These are phyloP conservation scores for Suhomyces tanzawaensis DNA, from an alignment of 805 yeast species.

Conservation along the genomic window DNA sequence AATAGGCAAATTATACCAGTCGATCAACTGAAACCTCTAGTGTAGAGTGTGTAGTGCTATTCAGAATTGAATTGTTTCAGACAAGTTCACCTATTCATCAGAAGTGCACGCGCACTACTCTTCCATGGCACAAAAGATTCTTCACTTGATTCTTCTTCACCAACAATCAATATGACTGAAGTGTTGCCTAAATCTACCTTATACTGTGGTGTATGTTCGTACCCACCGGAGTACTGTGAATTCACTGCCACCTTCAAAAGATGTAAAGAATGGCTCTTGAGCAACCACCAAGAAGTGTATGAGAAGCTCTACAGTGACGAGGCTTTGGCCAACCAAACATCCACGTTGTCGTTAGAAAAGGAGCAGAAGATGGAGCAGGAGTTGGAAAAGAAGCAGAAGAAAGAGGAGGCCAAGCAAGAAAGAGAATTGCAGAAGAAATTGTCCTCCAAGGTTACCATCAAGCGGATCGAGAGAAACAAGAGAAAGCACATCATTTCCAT, in stretches of 20 bases:
- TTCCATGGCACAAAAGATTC: no score
- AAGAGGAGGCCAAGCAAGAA: constrained; percentile 81
- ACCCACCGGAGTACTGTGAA: constrained; percentile 92
- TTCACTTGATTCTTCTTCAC: neutral
- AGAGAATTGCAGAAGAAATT: constrained; percentile 76
- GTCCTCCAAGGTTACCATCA: constrained; percentile 77
- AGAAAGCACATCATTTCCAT: constrained; percentile 85
- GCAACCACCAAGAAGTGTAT: constrained; percentile 55
- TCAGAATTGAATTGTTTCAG: no score
- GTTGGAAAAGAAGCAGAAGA: constrained; percentile 78
- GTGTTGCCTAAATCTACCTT: constrained; percentile 37
- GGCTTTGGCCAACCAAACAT: constrained; percentile 53
- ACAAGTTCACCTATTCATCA: no score
- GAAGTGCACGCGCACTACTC: no score
- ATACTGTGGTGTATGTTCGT: constrained; percentile 78
- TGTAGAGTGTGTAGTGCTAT: no score
- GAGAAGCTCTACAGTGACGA: constrained; percentile 59
- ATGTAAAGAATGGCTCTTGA: constrained; percentile 80
- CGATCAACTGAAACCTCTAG: no score
- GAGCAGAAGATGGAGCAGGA: constrained; percentile 82
- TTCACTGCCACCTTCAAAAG: constrained; percentile 78
- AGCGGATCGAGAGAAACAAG: constrained; percentile 86
- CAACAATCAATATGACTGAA: constrained; percentile 24
- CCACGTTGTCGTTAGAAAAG: constrained; percentile 67
- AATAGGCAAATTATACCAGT: no score